These are phyloP conservation scores for Gloeophyllum trabeum DNA, from an alignment of 768 basidiomycete species.

Conservation along the genomic window DNA sequence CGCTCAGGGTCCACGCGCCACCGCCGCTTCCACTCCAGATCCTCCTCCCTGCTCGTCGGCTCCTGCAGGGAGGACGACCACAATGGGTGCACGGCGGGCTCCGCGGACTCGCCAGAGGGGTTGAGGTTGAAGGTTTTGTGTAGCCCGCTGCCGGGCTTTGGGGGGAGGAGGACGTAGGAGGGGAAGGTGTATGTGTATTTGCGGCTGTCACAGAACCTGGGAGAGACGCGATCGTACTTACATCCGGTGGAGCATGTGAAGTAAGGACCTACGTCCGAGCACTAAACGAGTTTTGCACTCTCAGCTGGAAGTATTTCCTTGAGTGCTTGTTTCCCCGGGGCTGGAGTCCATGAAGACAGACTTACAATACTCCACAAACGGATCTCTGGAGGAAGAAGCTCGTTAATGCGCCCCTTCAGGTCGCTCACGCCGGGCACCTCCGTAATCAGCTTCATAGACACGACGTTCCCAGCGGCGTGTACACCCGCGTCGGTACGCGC, in stretches of 20 bases:
- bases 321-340: not conserved
- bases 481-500: constrained; percentile 97
- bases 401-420: constrained; percentile 66
- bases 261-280: constrained; percentile 45
- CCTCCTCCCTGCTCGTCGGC: constrained; percentile 37
- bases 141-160: constrained; percentile 65
- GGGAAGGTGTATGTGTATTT: constrained; percentile 98
- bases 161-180: constrained; percentile 84
- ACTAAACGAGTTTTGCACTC: constrained; percentile 76
- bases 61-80: constrained; percentile 38
- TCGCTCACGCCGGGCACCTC: constrained; percentile 61
- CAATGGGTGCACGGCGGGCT: constrained; percentile 38
- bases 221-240: constrained; percentile 11
- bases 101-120: constrained; percentile 11
- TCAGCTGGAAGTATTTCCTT: constrained; percentile 26
- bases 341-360: constrained; percentile 6
- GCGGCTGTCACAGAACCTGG: constrained; percentile 83
- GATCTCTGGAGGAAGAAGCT: constrained; percentile 83
- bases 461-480: constrained; percentile 90
- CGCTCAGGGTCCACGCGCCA: constrained; percentile 55
- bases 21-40: constrained; percentile 50
- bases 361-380: constrained; percentile 85
- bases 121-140: constrained; percentile 29
- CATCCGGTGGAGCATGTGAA: not conserved
- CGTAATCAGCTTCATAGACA: constrained; percentile 85